Evolutionary conservation across 805 yeast species (phyloP).

Genomic region (Saturnispora dispora): DNA sequence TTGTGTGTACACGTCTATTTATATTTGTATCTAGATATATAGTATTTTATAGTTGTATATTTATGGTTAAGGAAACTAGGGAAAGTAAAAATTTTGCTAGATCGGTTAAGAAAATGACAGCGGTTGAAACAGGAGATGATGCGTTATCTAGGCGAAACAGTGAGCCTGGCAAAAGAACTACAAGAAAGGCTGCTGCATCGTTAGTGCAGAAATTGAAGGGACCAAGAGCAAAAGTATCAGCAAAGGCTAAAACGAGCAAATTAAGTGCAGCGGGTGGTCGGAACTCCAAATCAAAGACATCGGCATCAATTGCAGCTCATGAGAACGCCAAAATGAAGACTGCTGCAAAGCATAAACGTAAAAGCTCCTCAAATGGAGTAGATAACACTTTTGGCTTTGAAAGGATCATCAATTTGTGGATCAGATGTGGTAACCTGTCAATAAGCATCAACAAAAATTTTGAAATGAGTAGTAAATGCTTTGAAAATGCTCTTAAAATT

Average conservation of each 20-base stretch:
- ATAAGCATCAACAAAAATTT: conserved; percentile 30
- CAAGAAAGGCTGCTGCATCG: neutral
- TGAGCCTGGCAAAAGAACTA: neutral
- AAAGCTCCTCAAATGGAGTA: neutral
- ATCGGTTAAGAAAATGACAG: neutral
- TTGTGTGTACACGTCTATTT: neutral
- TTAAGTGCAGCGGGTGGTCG: neutral
- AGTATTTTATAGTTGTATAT: neutral
- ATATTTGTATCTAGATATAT: too few relatives aligned
- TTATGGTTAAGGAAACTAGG: neutral
- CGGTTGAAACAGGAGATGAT: neutral
- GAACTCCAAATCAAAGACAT: neutral
- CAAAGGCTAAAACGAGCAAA: neutral
- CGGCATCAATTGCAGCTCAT: neutral
- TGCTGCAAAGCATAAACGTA: neutral
- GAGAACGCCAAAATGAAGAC: neutral
- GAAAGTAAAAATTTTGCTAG: neutral
- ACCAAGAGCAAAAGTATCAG: neutral
- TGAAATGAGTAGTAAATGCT: conserved; percentile 35
- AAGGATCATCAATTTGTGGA: conserved; percentile 31
- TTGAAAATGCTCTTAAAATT: conserved; percentile 34
- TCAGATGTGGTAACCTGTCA: conserved; percentile 39
- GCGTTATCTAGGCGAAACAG: neutral
- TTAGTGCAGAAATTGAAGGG: neutral
- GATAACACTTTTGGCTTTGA: too few relatives aligned